Evolutionary conservation across 1,284 basidiomycete genomes (phyloP), one percentile per base, ranked within the genome.

Genomic region (Cryptococcus sp.): DNA sequence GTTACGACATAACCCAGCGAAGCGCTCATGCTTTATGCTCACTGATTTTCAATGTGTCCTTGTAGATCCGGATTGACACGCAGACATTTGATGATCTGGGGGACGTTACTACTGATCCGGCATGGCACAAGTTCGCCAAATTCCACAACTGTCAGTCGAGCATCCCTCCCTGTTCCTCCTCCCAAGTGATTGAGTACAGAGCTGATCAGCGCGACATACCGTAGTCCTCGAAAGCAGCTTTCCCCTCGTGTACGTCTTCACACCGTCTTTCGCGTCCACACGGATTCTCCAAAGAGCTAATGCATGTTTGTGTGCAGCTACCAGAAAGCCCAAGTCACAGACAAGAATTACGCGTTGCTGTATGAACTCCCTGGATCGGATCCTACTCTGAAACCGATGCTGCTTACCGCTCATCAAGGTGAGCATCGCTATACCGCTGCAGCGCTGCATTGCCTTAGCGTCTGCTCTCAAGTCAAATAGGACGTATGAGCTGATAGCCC

Each of bases 371-470:
- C 79, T 40, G 89, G 88, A 40, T 80, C 81, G 0, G 80, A 86
- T 57, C 42, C 69, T 0, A 70, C 74, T 11, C 77, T 88, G 55
- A 87, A 88, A 70, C 88, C 88, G 0, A 68, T 88, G 4, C 79
- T 89, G 47, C 76, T 90, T 35, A 82, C 83, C 19, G 86, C 81
- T 1, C 88, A 89, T 69, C 85, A 88, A 78, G 85, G 85, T 82
- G 50, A 20, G 71, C 62, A 25, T 42, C 19, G 41, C 41, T 42
- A 19, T 7, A 17, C 41, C 41, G 41, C 41, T 25, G 41, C 41
- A 15, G 39, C 19, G 19, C 27, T 16, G 39, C 30, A 30, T 39
- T 27, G 25, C 43, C 7, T 15, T 74, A 16, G 17, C 41, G 41
- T 25, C 25, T 3, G 25, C 25, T 25, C 25, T 25, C 25, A 3